Percentiles rank a stretch among this genome's conserved stretches.
Evolutionary conservation across 768 basidiomycete genomes (phyloP).

Genomic region (Lentinula detonsa): DNA sequence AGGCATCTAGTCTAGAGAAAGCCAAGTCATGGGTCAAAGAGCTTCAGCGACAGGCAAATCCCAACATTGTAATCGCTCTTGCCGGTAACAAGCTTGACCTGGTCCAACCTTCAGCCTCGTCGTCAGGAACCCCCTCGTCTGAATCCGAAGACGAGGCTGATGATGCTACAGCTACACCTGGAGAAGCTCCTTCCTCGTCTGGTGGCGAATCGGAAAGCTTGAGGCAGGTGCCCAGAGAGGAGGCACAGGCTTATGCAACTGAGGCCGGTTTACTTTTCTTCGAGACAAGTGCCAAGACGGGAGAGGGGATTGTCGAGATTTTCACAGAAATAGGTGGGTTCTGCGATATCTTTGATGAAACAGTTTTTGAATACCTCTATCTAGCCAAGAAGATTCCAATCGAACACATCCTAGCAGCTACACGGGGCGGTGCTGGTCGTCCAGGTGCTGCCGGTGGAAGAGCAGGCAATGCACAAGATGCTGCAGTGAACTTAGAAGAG

Average conservation of each 20-base stretch:
- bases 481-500: constrained; percentile 66
- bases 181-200: constrained; percentile 51
- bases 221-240: constrained; percentile 89
- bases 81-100: constrained; percentile 98
- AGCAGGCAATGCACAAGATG: constrained; percentile 44
- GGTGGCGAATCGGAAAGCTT: constrained; percentile 61
- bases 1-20: constrained; percentile 92
- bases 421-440: constrained; percentile 61
- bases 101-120: constrained; percentile 58
- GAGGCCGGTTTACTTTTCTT: constrained; percentile 95
- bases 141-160: constrained; percentile 88
- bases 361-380: constrained; percentile 4
- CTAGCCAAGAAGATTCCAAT: constrained; percentile 67
- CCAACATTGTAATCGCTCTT: constrained; percentile 97
- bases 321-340: constrained; percentile 94
- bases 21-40: constrained; percentile 99
- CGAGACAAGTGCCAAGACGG: constrained; percentile 97
- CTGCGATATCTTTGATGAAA: neutral
- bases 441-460: constrained; percentile 52
- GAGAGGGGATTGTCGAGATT: constrained; percentile 90
- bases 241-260: constrained; percentile 93
- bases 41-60: constrained; percentile 96
- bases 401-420: constrained; percentile 87
- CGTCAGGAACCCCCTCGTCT: constrained; percentile 41
- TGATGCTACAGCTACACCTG: constrained; percentile 86